A percentile compares a stretch with the other conserved stretches of the same genome.
Conservation (phyloP, 2,329 filamentous ascomycete genomes). For the Akanthomyces lecanii region DNA sequence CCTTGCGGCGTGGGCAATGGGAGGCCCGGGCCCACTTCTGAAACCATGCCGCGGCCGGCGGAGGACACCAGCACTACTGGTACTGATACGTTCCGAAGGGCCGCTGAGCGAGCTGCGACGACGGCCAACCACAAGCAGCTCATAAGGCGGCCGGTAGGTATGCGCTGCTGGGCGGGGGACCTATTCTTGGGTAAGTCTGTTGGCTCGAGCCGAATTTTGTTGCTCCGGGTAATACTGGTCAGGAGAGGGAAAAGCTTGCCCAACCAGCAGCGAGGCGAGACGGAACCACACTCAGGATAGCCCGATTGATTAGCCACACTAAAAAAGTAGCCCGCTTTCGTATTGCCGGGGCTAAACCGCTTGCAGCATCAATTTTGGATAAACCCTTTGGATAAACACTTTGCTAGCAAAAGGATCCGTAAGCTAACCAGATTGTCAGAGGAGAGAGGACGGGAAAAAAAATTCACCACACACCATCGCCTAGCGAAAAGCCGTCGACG, state of each 20-base stretch:
- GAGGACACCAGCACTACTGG: neutral
- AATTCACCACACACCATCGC: too few species aligned
- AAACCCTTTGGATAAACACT: too few species aligned
- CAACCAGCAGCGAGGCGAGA: neutral
- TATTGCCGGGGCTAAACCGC: neutral
- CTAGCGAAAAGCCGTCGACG: too few species aligned
- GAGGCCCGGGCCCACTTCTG: neutral
- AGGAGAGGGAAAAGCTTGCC: neutral
- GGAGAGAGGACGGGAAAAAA: too few species aligned
- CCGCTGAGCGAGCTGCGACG: neutral
- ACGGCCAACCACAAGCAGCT: neutral
- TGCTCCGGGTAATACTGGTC: neutral
- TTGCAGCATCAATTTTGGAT: neutral
- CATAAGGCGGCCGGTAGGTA: too few species aligned
- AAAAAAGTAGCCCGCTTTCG: neutral
- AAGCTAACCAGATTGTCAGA: too few species aligned
- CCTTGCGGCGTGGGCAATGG: neutral
- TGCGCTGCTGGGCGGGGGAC: too few species aligned
- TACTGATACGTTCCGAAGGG: neutral
- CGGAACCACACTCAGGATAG: neutral
- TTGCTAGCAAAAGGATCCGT: too few species aligned
- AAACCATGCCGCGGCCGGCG: neutral
- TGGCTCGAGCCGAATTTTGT: too few species aligned
- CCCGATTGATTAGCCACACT: neutral
- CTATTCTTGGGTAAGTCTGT: too few species aligned